Evolutionary conservation across 2,329 filamentous ascomycete species (phyloP).

Genomic region (Teratosphaeria pseudoeucalypti): DNA sequence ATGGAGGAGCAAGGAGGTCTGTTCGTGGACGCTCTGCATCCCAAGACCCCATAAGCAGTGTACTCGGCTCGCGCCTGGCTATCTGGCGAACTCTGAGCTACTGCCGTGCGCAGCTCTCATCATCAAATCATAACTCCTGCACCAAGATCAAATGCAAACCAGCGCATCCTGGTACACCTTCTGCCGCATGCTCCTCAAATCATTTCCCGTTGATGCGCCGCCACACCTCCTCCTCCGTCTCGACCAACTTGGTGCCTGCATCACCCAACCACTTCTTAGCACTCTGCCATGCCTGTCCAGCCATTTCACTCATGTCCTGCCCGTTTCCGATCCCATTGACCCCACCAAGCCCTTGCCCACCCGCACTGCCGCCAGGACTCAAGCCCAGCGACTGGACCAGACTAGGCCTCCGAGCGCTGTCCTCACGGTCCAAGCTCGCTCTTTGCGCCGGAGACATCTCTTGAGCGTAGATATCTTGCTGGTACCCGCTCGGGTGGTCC

Average conservation of each 20-base stretch:
- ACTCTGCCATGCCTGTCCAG: conserved; percentile 23
- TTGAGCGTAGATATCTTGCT: conserved; percentile 35
- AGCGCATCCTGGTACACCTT: background rate
- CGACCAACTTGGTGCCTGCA: conserved; percentile 31
- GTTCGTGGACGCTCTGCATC: background rate
- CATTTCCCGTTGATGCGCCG: conserved; percentile 31
- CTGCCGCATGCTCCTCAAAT: background rate
- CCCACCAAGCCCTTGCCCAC: conserved; percentile 21
- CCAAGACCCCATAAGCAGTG: background rate
- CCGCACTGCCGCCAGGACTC: conserved; percentile 7
- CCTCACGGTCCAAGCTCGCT: conserved; percentile 20
- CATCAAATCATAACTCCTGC: background rate
- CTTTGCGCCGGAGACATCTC: conserved; percentile 29
- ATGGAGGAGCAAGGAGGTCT: conserved; percentile 12
- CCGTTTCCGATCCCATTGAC: conserved; percentile 22
- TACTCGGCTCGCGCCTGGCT: background rate
- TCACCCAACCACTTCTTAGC: conserved; percentile 34
- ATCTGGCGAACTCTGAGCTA: background rate
- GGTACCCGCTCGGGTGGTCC: conserved; percentile 38
- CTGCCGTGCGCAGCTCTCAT: background rate
- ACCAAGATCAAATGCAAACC: background rate
- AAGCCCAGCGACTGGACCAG: conserved; percentile 7
- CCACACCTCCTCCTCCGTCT: conserved; percentile 40
- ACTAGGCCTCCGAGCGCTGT: conserved; percentile 12
- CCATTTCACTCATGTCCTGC: conserved; percentile 10